These are phyloP conservation scores for Alternaria sp. DNA, from an alignment of 2,329 filamentous ascomycete genomes.

Conservation along the genomic window DNA sequence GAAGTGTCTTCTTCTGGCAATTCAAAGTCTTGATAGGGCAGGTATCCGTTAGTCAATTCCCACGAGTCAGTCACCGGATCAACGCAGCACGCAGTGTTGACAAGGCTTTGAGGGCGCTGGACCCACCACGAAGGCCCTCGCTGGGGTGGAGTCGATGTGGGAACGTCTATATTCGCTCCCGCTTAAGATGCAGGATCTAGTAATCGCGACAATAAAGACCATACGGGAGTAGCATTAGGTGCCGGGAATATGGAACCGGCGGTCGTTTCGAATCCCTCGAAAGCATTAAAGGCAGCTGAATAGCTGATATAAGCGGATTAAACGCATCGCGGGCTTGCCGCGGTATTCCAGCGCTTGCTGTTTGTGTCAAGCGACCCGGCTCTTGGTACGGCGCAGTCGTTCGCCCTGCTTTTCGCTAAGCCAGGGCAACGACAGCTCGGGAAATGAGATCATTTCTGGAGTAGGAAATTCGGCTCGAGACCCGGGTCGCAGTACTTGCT, in stretches of 20 bases:
- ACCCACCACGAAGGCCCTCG: not conserved
- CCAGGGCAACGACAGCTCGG: not conserved
- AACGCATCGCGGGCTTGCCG: not conserved
- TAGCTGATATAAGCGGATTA: not conserved
- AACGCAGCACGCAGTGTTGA: not conserved
- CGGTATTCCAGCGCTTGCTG: not conserved
- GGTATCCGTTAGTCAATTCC: not conserved
- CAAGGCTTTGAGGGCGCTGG: not conserved
- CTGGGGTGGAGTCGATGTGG: not conserved
- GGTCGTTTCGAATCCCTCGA: not conserved
- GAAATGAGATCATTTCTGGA: not conserved
- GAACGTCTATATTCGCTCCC: not conserved
- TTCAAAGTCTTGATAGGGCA: not conserved
- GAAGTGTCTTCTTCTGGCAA: not conserved
- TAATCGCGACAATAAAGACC: not conserved
- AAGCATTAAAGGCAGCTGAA: not conserved
- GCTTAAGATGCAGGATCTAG: not conserved
- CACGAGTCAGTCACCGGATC: constrained; percentile 1
- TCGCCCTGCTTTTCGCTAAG: not conserved
- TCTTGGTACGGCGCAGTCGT: not conserved
- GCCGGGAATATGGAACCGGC: not conserved
- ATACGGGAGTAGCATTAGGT: not conserved
- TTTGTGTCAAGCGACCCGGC: not conserved
- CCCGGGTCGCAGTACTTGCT: not conserved
- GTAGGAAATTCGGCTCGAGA: not conserved